Conservation (phyloP, 805 yeast species). For the Metschnikowia shivogae region DNA sequence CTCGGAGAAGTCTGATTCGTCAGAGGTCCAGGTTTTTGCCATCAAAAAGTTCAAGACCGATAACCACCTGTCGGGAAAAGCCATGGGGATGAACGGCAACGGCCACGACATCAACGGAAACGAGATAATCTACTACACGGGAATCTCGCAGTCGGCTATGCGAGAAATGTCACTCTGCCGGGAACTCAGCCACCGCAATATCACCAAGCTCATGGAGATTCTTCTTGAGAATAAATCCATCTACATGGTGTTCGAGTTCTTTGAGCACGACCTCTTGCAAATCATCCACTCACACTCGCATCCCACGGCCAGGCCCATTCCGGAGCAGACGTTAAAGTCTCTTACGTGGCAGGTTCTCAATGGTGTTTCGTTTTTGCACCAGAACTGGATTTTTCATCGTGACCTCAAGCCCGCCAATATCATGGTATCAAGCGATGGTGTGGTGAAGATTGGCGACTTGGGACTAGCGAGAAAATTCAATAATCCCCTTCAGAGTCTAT, state of each 20-base stretch:
- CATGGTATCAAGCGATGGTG: slow-evolving; percentile 86
- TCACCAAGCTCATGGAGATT: slow-evolving; percentile 76
- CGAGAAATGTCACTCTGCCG: slow-evolving; percentile 94
- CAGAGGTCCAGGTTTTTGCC: slow-evolving; percentile 52
- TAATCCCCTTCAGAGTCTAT: slow-evolving; percentile 80
- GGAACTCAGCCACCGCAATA: slow-evolving; percentile 75
- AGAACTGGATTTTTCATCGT: slow-evolving; percentile 93
- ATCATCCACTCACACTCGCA: slow-evolving; percentile 93
- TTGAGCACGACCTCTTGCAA: slow-evolving; percentile 92
- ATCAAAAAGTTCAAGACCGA: slow-evolving; percentile 95
- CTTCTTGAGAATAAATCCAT: slow-evolving; percentile 84
- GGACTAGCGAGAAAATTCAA: slow-evolving; percentile 88
- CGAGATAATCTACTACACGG: slow-evolving; percentile 84
- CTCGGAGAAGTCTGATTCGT: neutral
- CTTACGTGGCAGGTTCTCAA: slow-evolving; percentile 88
- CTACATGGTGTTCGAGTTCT: slow-evolving; percentile 93
- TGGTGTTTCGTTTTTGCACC: slow-evolving; percentile 88
- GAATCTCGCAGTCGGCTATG: slow-evolving; percentile 93
- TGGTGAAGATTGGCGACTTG: slow-evolving; percentile 93
- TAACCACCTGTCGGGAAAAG: slow-evolving; percentile 33
- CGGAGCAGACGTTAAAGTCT: slow-evolving; percentile 74
- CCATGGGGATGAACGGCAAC: slow-evolving; percentile 20
- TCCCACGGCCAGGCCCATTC: slow-evolving; percentile 76
- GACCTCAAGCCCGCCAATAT: slow-evolving; percentile 97
- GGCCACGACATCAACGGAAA: slow-evolving; percentile 60